Evolutionary conservation across 768 basidiomycete species (phyloP), one percentile per base, ranked within the genome.

Genomic region (Leccinum uliginosum): DNA sequence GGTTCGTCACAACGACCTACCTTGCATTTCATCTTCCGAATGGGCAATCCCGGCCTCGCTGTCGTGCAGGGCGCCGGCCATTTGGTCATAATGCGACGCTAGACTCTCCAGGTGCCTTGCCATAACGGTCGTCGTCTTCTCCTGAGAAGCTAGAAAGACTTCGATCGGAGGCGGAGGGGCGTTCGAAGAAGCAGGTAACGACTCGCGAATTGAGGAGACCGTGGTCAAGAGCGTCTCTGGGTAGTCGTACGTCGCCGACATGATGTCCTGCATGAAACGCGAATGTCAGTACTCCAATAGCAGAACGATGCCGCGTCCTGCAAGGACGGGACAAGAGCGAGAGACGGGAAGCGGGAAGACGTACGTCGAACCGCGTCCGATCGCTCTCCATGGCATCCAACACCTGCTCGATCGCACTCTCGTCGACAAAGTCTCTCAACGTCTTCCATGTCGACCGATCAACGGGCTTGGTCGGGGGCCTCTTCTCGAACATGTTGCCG

Each of bases 351-450:
- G 11, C 34, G 11, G 51, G 17, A 51, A 43, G 12, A 74, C 84
- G 54, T 59, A 89, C 90, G 56, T 93, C 90, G 35, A 93, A 73
- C 29, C 76, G 75, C 59, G 74, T 77, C 49, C 89, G 76, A 54
- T 91, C 88, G 54, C 74, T 78, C 63, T 93, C 91, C 49, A 93
- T 82, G 1, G 76, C 77, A 53, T 93, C 91, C 47, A 87, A 67
- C 19, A 84, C 78, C 59, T 89, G 87, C 53, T 93, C 91, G 35
- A 93, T 84, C 7, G 84, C 87, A 29, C 84, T 79, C 62, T 93
- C 91, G 62, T 92, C 89, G 34, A 92, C 88, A 69, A 93, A 93
- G 67, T 93, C 90, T 32, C 91, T 81, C 32, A 93, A 66, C 0
- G 87, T 89, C 76, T 91, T 93, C 91, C 91, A 92, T 30, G 74